Evolutionary conservation across 768 basidiomycete species (phyloP).

Genomic region (Suillus subalutaceus): DNA sequence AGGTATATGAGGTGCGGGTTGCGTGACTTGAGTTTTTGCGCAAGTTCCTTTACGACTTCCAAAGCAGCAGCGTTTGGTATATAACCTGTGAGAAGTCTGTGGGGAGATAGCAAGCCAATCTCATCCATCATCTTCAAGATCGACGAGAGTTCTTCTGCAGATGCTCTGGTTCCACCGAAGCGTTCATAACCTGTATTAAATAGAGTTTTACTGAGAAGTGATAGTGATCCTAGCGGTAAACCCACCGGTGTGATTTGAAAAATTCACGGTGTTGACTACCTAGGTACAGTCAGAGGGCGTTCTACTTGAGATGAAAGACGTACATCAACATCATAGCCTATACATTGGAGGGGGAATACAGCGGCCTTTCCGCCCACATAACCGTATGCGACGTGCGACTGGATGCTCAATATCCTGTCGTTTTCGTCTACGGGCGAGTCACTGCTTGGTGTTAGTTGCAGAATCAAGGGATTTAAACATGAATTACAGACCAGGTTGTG

Average conservation of each 20-base stretch:
- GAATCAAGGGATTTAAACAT: background rate
- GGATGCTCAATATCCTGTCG: slow-evolving; percentile 82
- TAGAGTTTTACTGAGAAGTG: background rate
- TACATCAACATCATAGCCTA: slow-evolving; percentile 97
- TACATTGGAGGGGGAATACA: slow-evolving; percentile 75
- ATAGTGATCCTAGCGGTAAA: background rate
- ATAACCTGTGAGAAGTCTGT: slow-evolving; percentile 87
- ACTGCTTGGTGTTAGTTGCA: background rate
- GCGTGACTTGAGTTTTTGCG: slow-evolving; percentile 57
- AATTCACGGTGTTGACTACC: slow-evolving; percentile 92
- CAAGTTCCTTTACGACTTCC: slow-evolving; percentile 62
- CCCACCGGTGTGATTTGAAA: slow-evolving; percentile 90
- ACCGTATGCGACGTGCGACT: slow-evolving; percentile 92
- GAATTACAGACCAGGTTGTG: background rate
- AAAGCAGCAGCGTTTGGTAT: slow-evolving; percentile 85
- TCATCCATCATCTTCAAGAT: slow-evolving; percentile 76
- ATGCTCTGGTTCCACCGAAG: slow-evolving; percentile 78
- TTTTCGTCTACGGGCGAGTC: slow-evolving; percentile 5
- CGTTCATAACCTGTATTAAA: slow-evolving; percentile 71
- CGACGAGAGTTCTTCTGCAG: slow-evolving; percentile 70
- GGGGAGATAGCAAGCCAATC: slow-evolving; percentile 74
- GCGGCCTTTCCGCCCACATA: slow-evolving; percentile 91
- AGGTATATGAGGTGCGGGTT: slow-evolving; percentile 77
- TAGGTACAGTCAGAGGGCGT: slow-evolving; percentile 30
- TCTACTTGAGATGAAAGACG: slow-evolving; percentile 26